Conservation (phyloP, 2,329 filamentous ascomycete species). For the Neofusicoccum ribis region DNA sequence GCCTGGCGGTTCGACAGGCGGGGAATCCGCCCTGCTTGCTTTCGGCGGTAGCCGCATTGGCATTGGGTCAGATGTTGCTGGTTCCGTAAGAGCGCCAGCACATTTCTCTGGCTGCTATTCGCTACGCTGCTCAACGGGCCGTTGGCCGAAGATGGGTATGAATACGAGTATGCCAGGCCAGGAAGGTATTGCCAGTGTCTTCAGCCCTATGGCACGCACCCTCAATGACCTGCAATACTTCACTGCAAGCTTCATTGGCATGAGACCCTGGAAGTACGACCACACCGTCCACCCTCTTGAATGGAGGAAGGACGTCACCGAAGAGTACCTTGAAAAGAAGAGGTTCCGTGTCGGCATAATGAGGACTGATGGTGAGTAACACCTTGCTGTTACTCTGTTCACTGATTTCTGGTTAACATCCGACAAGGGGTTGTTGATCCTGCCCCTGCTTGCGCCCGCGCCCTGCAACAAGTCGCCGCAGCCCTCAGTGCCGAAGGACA, state of each 20-base stretch:
- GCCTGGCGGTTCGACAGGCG: constrained; percentile 84
- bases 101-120: constrained; percentile 90
- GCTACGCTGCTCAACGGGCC: constrained; percentile 80
- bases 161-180: constrained; percentile 89
- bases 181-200: constrained; percentile 85
- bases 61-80: constrained; percentile 87
- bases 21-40: constrained; percentile 79
- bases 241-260: constrained; percentile 71
- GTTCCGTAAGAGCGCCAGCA: constrained; percentile 81
- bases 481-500: constrained; percentile 74
- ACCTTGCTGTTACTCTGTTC: neutral
- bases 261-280: constrained; percentile 89
- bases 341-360: constrained; percentile 73
- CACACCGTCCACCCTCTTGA: constrained; percentile 80
- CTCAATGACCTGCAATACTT: constrained; percentile 83
- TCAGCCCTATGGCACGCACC: constrained; percentile 89
- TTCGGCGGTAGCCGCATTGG: constrained; percentile 81
- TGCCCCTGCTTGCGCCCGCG: constrained; percentile 78
- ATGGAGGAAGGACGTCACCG: constrained; percentile 67
- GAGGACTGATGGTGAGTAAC: constrained; percentile 62
- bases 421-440: constrained; percentile 70
- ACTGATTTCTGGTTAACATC: constrained; percentile 24
- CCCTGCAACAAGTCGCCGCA: constrained; percentile 67
- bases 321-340: constrained; percentile 61
- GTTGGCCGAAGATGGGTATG: constrained; percentile 85